A percentile compares a stretch with the other conserved stretches of the same genome.
Conservation (phyloP, 2,329 filamentous ascomycete species). For the Sarocladiaceae sp. region DNA sequence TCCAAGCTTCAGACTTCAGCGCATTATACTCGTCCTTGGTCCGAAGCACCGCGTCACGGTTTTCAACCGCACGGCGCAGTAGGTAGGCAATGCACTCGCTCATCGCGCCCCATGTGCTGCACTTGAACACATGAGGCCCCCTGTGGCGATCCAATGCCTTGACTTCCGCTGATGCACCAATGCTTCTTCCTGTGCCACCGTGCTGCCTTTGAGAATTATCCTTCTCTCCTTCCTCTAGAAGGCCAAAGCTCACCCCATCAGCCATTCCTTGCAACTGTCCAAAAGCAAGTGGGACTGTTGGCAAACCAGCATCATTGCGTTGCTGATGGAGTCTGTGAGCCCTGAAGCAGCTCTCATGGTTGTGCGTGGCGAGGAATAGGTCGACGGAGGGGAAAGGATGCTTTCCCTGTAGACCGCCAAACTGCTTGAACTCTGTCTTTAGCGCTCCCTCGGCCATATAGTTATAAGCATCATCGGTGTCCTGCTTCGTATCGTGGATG, state of each 20-base stretch:
- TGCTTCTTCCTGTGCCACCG: too few species aligned
- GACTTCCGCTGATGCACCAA: too few species aligned
- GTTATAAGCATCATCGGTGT: slow-evolving; percentile 50
- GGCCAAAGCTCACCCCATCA: slow-evolving; percentile 48
- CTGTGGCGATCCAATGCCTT: too few species aligned
- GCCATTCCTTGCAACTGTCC: slow-evolving; percentile 56
- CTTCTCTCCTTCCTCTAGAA: too few species aligned
- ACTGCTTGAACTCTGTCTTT: slow-evolving; percentile 31
- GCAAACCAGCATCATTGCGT: slow-evolving; percentile 28
- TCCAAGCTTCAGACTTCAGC: too few species aligned
- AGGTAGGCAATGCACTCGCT: slow-evolving; percentile 35
- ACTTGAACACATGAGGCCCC: slow-evolving; percentile 32
- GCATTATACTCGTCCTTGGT: slow-evolving; percentile 23
- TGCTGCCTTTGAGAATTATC: slow-evolving; percentile 23
- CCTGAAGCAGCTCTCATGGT: slow-evolving; percentile 34
- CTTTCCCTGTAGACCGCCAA: slow-evolving; percentile 35
- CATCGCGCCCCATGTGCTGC: slow-evolving; percentile 34
- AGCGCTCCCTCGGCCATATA: slow-evolving; percentile 42
- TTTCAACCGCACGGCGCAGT: slow-evolving; percentile 32
- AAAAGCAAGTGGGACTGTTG: slow-evolving; percentile 36
- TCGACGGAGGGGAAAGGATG: slow-evolving; percentile 39
- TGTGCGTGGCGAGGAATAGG: slow-evolving; percentile 52
- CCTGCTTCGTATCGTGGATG: slow-evolving; percentile 49
- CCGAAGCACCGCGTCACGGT: slow-evolving; percentile 30
- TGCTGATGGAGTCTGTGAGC: slow-evolving; percentile 39